Evolutionary conservation across 306 rosid genomes (phyloP).

Genomic region (Delonix regia): DNA sequence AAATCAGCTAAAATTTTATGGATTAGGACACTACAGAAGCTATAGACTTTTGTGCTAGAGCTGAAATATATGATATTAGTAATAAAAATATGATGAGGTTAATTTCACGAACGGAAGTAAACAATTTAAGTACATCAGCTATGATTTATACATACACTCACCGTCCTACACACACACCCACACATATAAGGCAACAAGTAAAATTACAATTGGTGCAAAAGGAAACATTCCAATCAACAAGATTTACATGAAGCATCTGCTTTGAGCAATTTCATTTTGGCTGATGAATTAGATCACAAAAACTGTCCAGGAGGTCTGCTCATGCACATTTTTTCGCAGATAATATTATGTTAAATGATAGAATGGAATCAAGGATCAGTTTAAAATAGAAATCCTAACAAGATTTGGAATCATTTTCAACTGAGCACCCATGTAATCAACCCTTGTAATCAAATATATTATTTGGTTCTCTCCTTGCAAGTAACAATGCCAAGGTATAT

Average conservation of each 20-base stretch:
- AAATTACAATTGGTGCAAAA: no score
- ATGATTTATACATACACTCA: not conserved
- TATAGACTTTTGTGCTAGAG: not conserved
- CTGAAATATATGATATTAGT: not conserved
- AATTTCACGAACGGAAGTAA: not conserved
- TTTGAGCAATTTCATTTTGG: not conserved
- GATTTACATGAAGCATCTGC: not conserved
- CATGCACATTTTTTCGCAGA: not conserved
- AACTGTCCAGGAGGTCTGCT: not conserved
- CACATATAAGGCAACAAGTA: not conserved
- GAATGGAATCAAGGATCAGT: not conserved
- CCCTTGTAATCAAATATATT: conserved; percentile 3
- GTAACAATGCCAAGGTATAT: conserved; percentile 12
- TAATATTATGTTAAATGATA: not conserved
- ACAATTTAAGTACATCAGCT: not conserved
- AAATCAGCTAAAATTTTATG: not conserved
- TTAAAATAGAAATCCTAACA: not conserved
- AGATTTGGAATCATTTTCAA: not conserved
- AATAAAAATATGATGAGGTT: not conserved
- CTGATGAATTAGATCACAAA: not conserved
- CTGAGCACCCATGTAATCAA: not conserved
- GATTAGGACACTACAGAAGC: not conserved
- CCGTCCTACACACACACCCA: not conserved
- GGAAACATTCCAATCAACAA: not conserved
- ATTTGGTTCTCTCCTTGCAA: conserved; percentile 20